Evolutionary conservation across 2,329 filamentous ascomycete species (phyloP).

Genomic region (Aspergillus spinulosporus): DNA sequence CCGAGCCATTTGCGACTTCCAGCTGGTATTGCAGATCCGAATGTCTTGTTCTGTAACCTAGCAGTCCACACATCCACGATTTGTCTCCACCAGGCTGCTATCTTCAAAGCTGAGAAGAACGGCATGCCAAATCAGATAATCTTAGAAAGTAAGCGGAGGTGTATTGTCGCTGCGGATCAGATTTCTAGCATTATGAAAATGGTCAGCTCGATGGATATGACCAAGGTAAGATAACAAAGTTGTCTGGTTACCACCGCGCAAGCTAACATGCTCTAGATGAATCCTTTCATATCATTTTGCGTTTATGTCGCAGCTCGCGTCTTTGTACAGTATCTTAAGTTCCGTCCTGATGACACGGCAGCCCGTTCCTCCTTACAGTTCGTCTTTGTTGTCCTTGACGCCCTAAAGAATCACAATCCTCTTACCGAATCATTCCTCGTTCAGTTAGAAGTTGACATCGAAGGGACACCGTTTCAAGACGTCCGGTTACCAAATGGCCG

Average conservation of each 20-base stretch:
- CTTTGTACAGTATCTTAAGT: constrained; percentile 96
- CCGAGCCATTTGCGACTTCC: constrained; percentile 79
- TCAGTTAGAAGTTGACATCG: constrained; percentile 90
- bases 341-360: constrained; percentile 76
- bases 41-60: constrained; percentile 94
- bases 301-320: constrained; percentile 94
- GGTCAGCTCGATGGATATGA: constrained; percentile 85
- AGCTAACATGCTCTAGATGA: constrained; percentile 64
- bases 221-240: constrained; percentile 66
- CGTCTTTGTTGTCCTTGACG: constrained; percentile 84
- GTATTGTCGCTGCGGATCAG: constrained; percentile 89
- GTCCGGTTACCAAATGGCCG: constrained; percentile 11
- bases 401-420: constrained; percentile 81
- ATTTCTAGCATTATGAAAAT: constrained; percentile 94
- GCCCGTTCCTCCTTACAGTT: constrained; percentile 82
- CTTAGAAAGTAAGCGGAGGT: constrained; percentile 87
- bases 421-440: constrained; percentile 93
- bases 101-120: constrained; percentile 94
- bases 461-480: constrained; percentile 51
- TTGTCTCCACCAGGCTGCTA: constrained; percentile 95
- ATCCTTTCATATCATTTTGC: constrained; percentile 92
- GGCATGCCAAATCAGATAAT: constrained; percentile 73
- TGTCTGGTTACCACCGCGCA: constrained; percentile 8
- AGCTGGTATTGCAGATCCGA: constrained; percentile 72
- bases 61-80: constrained; percentile 95